Evolutionary conservation across 2,329 filamentous ascomycete genomes (phyloP), one percentile per base, ranked within the genome.

Genomic region (Rosellinia necatrix): DNA sequence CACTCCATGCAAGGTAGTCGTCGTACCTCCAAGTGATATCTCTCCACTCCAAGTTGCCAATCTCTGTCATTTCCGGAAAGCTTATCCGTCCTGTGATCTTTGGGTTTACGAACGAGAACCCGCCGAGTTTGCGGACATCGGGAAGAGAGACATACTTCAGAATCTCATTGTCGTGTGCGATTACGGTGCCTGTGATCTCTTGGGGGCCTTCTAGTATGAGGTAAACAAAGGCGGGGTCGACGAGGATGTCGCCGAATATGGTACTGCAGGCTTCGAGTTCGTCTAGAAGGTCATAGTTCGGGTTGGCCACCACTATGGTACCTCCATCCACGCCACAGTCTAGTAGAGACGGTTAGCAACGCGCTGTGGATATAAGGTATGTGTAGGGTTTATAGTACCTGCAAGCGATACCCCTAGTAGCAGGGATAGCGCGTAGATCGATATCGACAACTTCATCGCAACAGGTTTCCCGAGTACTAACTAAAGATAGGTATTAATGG

Each of bases 401-500:
- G 42, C 50, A 41, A 40, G n/a, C 4, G 34, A 7, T 21, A 25
- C n/a, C 3, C 42, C 34, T 6, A 47, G 5, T 21, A 47, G 5
- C 27, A 53, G 13, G 34, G 49, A 40, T 21, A 53, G 32, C 10
- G 10, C 21, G 29, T 10, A 43, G 17, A 43, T 22, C 13, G 38
- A 8, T 22, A 40, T 22, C 37, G 9, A 12, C n/a, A 37, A 22
- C 27, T 21, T 51, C 49, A 51, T 51, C 21, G 38, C 43, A 15
- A 13, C 12, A n/a, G 56, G 48, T 66, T 66, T 7, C 62, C 65
- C 35, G 62, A 56, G 35, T 69, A 65, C 30, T 46, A 65, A 6
- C 57, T 54, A 1, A 41, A n/a, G n/a, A n/a, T n/a, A n/a, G n/a
- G n/a, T n/a, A n/a, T n/a, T n/a, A n/a, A n/a, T n/a, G n/a, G n/a